Evolutionary conservation across 345 rosid genomes (phyloP).

Genomic region (Eucalyptus polybractea): DNA sequence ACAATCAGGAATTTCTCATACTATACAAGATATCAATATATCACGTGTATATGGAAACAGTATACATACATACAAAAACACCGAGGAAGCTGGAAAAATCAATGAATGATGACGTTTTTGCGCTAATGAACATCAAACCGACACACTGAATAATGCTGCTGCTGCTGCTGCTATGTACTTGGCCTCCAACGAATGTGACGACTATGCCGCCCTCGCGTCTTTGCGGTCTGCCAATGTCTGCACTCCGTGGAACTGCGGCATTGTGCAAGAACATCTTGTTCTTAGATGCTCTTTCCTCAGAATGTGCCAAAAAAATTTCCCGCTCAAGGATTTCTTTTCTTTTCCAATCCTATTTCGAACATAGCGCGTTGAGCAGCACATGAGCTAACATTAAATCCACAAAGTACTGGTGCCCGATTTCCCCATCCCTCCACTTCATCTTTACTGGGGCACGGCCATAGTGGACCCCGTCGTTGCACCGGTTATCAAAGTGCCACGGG

Average conservation of each 20-base stretch:
- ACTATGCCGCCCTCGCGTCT: neutral
- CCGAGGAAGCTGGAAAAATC: neutral
- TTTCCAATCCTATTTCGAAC: slow-evolving; percentile 1
- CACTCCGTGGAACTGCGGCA: neutral
- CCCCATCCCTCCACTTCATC: slow-evolving; percentile 87
- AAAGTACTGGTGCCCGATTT: slow-evolving; percentile 92
- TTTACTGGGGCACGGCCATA: slow-evolving; percentile 82
- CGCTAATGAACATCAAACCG: neutral
- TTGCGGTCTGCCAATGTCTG: neutral
- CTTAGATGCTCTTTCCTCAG: neutral
- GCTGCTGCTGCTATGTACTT: neutral
- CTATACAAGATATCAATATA: neutral
- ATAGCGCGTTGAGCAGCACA: slow-evolving; percentile 65
- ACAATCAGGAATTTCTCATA: neutral
- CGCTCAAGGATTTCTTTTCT: neutral
- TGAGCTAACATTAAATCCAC: slow-evolving; percentile 94
- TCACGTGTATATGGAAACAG: neutral
- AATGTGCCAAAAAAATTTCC: neutral
- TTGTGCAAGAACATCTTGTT: neutral
- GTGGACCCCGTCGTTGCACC: slow-evolving; percentile 90
- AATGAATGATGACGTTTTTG: neutral
- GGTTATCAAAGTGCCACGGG: slow-evolving; percentile 91
- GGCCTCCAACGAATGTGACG: neutral
- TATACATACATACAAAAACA: neutral
- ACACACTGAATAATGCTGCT: neutral